Evolutionary conservation across 768 basidiomycete species (phyloP), one percentile per base, ranked within the genome.

Genomic region (Albatrellus ellisii): DNA sequence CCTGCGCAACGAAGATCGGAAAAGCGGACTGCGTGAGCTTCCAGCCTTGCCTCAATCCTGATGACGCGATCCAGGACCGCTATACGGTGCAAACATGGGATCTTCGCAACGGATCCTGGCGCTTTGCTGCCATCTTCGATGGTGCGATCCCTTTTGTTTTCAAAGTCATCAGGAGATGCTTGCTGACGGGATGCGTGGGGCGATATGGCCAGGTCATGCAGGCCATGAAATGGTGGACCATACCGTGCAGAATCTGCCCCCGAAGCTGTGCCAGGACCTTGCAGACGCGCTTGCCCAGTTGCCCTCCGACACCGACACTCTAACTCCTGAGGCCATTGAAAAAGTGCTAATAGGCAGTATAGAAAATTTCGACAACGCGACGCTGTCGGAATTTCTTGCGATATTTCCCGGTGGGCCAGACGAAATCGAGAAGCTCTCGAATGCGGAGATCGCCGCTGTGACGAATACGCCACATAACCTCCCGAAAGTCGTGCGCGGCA

Each of bases 351-450:
- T 56, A 7, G 52, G 59, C 25, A 49, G 63, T 0, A 54, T 74
- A 31, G 48, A 52, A 33, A 51, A 54, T n/a, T 52, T 70, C 21
- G 73, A 75, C 39, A 54, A 62, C 26, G 48, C 52, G 11, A 62
- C 73, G 25, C 60, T 59, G 4, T 57, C 63, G 11, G 65, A 63
- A 22, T 60, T 75, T 45, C 51, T 63, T 20, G 52, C 58, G 28
- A 50, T 75, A 32, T 62, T 71, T 36, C 67, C 72, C 25, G 75
- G 72, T 11, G 73, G 73, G 10, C 60, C 75, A 26, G 62, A 63
- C 21, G 55, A 66, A 7, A 68, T 73, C 55, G 35, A 39, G 8
- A 25, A 34, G 29, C 41, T 43, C 17, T 67, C 73, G 3, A 73
- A 81, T 49, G 62, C 65, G 20, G 57, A 75, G 41, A 75, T 82